These are phyloP conservation scores for Populus nigra DNA, from an alignment of 345 rosid species.

Conservation along the genomic window DNA sequence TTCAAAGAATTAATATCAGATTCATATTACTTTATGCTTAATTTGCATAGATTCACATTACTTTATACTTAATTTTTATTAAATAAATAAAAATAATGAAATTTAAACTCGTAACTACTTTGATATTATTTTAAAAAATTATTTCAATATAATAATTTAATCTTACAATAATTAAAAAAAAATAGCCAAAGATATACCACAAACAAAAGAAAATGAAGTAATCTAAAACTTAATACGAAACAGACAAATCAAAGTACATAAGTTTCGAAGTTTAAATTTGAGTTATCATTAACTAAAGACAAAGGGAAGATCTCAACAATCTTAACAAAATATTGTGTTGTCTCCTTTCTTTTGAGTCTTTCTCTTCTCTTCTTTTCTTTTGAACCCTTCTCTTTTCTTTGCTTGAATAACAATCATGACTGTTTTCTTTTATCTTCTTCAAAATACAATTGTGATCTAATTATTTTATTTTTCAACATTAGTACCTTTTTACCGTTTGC, in stretches of 20 bases:
- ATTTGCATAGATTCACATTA: no score
- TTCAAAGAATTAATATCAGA: no score
- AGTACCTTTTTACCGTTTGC: not conserved
- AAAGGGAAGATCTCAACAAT: not conserved
- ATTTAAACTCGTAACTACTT: rapidly evolving
- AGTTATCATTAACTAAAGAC: not conserved
- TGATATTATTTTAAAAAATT: no score
- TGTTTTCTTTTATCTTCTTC: no score
- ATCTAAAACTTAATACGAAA: not conserved
- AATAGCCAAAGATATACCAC: no score
- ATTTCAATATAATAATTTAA: no score
- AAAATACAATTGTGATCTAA: no score
- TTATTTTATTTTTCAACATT: no score
- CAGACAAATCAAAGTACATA: not conserved
- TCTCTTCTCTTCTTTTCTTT: not conserved
- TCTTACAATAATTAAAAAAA: no score
- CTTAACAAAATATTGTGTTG: not conserved
- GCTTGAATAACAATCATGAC: not conserved
- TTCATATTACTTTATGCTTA: rapidly evolving
- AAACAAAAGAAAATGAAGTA: not conserved
- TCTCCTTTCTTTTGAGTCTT: no score
- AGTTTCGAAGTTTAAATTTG: not conserved
- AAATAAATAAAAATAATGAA: no score
- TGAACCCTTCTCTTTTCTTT: not conserved
- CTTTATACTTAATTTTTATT: no score